These are phyloP conservation scores for Andrographis paniculata DNA, from an alignment of 305 asterid genomes.

Conservation along the genomic window DNA sequence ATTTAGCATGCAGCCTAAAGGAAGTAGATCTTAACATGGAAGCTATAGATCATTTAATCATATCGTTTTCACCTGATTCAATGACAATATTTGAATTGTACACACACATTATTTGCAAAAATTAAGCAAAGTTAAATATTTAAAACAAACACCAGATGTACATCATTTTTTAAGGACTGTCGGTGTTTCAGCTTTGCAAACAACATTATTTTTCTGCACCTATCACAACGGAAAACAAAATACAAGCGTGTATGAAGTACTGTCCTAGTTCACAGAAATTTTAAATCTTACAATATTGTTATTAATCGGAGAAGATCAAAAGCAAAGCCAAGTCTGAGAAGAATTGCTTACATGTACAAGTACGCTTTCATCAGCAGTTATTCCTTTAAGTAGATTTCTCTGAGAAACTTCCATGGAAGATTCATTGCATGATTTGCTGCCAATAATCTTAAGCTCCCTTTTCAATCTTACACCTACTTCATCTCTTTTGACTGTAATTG, in stretches of 20 bases:
- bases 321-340: conserved; percentile 10
- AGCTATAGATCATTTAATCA: conserved; percentile 1
- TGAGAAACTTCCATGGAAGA: conserved; percentile 52
- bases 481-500: conserved; percentile 64
- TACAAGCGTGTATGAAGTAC: background rate
- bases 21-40: background rate
- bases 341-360: conserved; percentile 71
- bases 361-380: conserved; percentile 95
- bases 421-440: conserved; percentile 28
- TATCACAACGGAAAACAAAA: conserved; percentile 6
- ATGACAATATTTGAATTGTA: background rate
- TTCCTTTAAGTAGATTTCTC: conserved; percentile 86
- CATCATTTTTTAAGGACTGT: background rate
- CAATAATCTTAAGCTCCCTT: conserved; percentile 45
- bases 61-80: background rate
- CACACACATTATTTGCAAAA: background rate
- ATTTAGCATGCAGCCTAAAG: conserved; percentile 5
- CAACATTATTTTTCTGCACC: background rate
- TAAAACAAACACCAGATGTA: background rate
- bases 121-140: background rate
- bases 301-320: conserved; percentile 5
- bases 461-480: conserved; percentile 49
- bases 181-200: conserved; percentile 1
- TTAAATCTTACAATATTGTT: conserved; percentile 9
- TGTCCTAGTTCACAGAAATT: conserved; percentile 5